Evolutionary conservation across 495 filamentous ascomycete genomes (phyloP).

Genomic region (Emericellopsis terricola): DNA sequence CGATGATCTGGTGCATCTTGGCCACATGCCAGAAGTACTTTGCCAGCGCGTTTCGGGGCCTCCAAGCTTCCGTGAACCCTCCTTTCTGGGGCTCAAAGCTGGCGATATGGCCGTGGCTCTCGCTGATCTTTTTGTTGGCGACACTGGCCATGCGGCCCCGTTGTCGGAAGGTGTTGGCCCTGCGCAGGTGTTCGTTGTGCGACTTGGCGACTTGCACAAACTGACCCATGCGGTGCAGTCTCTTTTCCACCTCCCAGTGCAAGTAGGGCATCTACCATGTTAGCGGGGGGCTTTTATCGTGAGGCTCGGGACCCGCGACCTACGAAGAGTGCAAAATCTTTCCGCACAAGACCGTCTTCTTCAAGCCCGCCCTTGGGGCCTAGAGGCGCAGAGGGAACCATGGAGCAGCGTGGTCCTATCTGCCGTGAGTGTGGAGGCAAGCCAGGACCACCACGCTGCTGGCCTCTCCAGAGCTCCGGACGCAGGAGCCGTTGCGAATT

Average conservation of each 20-base stretch:
- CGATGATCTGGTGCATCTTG: constrained; percentile 19
- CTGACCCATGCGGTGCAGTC: constrained; percentile 5
- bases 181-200: constrained; percentile 1
- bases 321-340: constrained; percentile 11
- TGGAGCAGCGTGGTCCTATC: constrained; percentile 4
- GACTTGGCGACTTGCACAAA: constrained; percentile 4
- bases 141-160: not conserved
- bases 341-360: constrained; percentile 15
- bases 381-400: not conserved
- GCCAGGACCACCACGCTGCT: constrained; percentile 10
- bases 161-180: not conserved
- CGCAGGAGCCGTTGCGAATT: constrained; percentile 9
- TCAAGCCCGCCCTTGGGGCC: not conserved
- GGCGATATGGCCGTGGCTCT: not conserved
- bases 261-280: constrained; percentile 26
- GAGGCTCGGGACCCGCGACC: not conserved
- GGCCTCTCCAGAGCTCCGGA: constrained; percentile 13
- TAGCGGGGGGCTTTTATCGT: not conserved
- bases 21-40: constrained; percentile 20
- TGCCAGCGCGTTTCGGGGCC: constrained; percentile 5
- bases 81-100: not conserved
- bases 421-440: constrained; percentile 17
- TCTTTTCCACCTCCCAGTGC: constrained; percentile 36
- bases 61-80: not conserved
- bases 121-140: not conserved